Base-by-base conservation (phyloP, 2,329 filamentous ascomycete species). In the Lachnellula occidentalis region DNA sequence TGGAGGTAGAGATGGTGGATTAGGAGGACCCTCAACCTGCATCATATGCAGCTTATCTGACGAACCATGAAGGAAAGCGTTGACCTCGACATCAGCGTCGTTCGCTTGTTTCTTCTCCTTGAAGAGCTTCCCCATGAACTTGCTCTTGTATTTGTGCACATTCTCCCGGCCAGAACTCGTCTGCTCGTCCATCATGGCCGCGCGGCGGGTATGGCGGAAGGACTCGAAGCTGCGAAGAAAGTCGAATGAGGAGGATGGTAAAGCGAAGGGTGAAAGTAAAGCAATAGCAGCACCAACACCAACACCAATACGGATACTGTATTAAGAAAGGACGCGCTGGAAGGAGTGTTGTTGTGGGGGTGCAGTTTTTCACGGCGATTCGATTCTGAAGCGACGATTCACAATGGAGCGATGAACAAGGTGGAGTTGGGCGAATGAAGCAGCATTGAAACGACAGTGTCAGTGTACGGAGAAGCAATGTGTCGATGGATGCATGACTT, bases 21-120 rank as follows among this genome's bases (percentile, higher is more conserved):
- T 34, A n/a, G 42, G 27, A 48, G 58, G 61, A 34, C 77, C 77
- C 36, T 75, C 72, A 31, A 78, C 72, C 61, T 83, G 77, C 47
- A 74, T 73, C 59, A 83, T 74, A 58, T 76, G 73, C 53, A 84
- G 70, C 56, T 74, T 77, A 68, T 85, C 81, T 56, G 79, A 71
- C 39, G 76, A 73, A 56, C 79, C 78, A 64, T 76, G 76, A 50
- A 86, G 73, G 68, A 86, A 86, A 59, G 78, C 78, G 64, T 83
- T 77, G 58, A 86, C 73, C 48, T 80, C 76, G 62, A 71, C 72
- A 42, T 70, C 71, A 12, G 70, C 71, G 49, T 70, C 68, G 17
- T 69, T 65, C 17, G 66, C 62, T 34, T 62, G 63, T 64, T 58
- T 62, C 54, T 66, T 73, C 69, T 56, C 54, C 70, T 65, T 70